Base-by-base conservation (phyloP, 1,284 basidiomycete genomes). In the Anthracocystis walkeri region DNA sequence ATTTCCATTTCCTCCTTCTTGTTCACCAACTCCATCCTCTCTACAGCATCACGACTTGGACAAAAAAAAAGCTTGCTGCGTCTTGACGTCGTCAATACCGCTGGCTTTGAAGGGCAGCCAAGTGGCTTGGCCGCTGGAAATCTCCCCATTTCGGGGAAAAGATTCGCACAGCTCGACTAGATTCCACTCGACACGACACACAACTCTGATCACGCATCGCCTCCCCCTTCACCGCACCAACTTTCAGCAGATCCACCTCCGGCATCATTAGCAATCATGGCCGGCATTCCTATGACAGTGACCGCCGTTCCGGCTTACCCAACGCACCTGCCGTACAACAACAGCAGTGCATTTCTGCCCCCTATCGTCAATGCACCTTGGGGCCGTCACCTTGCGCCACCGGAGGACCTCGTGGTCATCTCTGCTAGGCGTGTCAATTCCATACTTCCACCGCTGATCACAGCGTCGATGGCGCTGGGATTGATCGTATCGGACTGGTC, bases 401-500 rank as follows among this genome's bases (percentile, higher is more conserved):
- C 72, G 2, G 63, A 75, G 5, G 73, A 75, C 50, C 55, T 75
- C 8, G 65, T 75, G 16, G 51, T 75, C 44, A 63, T 70, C 23
- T 75, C 73, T 31, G 73, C 67, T 14, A 42, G 63, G 38, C 64
- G 64, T 8, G 53, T 75, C 63, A 75, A 75, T 29, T 59, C 73
- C 5, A 67, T 70, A 20, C 40, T 76, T 8, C 74, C 74, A 1
- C n/a, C 27, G 20, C 27, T 72, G 14, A 67, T 76, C 52, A 76
- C 74, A 18, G 67, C 74, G 6, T 64, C 74, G 45, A 65, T 76
- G 64, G 53, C 68, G 12, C 49, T 76, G 10, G 74, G 74, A 20
- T 14, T 76, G n/a, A 61, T 76, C 7, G 68, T 76, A 7, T 66
- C 74, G 11, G 74, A 76, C 42, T 76, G 74, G 74, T 71, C 68